Conservation (phyloP, 2,329 filamentous ascomycete genomes). For the Cryphonectria parasitica region DNA sequence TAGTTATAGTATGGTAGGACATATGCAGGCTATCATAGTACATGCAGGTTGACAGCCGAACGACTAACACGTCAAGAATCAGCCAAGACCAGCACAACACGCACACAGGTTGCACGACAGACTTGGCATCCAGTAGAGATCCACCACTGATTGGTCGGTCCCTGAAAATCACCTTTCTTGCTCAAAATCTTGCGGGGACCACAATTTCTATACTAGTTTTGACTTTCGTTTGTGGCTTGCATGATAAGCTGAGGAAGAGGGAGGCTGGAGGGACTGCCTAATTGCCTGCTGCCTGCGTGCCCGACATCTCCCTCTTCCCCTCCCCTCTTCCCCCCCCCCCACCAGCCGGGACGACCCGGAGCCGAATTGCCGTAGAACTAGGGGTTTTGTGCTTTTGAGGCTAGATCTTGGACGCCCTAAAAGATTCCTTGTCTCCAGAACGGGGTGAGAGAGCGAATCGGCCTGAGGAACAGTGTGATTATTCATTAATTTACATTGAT, state of each 20-base stretch:
- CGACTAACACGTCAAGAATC: neutral
- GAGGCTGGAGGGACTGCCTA: neutral
- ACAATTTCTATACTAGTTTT: neutral
- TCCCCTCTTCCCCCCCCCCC: neutral
- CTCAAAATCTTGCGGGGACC: neutral
- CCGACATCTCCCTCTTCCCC: neutral
- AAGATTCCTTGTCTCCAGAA: neutral
- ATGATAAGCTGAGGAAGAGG: neutral
- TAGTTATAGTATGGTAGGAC: neutral
- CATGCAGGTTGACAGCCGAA: neutral
- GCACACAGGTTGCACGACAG: neutral
- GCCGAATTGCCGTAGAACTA: neutral
- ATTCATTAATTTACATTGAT: constrained; percentile 7
- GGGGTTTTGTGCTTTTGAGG: neutral
- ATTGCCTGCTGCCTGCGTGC: neutral
- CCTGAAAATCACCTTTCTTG: neutral
- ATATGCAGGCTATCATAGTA: neutral
- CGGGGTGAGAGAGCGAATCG: constrained; percentile 6
- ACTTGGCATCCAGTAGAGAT: neutral
- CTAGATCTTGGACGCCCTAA: constrained; percentile 2
- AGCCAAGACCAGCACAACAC: neutral
- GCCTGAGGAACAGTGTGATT: constrained; percentile 13
- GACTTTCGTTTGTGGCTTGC: neutral
- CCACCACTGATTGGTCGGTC: neutral
- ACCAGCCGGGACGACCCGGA: neutral